Base-by-base conservation (phyloP, 2,329 filamentous ascomycete genomes). In the Fusarium verrucosum region DNA sequence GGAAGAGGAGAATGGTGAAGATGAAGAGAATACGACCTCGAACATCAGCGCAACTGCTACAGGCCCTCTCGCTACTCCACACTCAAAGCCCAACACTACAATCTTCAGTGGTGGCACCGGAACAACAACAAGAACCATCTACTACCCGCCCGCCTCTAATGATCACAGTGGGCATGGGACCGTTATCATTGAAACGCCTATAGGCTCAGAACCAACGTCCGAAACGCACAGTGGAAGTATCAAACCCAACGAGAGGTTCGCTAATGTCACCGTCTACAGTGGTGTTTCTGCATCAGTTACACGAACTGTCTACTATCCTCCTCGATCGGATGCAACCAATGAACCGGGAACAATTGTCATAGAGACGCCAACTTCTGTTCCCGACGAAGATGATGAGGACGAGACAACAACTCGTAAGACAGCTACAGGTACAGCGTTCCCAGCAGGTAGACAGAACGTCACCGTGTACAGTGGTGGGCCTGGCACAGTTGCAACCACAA, bases 311-410 rank as follows among this genome's bases (percentile, higher is more conserved):
- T 62, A 51, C 7, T 33, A 43, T n/a, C 50, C 59, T 2, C 43
- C 57, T 7, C 11, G 4, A 14, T 30, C 28, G 5, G 46, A 57
- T 1, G 45, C 17, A 2, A 41, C 58, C 4, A 47, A 33, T 4
- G 61, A 65, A 6, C 61, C 50, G 0, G 62, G 62, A 1, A 32
- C 45, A 3, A 37, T 65, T 0, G 22, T 65, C 4, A 57, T 65
- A 0, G 41, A 65, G 3, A 65, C 56, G 0, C 62, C 62, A 0
- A 51, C 28, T 5, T 30, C 28, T 30, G 28, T 11, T 6, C 28
- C 28, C 3, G 28, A 14, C 28, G 13, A 14, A 6, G 28, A 30
- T 6, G 28, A 7, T 2, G 19, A 37, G 13, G 30, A 20, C 7
- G 35, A 19, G 11, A 26, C n/a, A 25, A 10, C 19, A 4, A 3